These are phyloP conservation scores for Cucurbita pepo DNA, from an alignment of 306 rosid genomes.

Conservation along the genomic window DNA sequence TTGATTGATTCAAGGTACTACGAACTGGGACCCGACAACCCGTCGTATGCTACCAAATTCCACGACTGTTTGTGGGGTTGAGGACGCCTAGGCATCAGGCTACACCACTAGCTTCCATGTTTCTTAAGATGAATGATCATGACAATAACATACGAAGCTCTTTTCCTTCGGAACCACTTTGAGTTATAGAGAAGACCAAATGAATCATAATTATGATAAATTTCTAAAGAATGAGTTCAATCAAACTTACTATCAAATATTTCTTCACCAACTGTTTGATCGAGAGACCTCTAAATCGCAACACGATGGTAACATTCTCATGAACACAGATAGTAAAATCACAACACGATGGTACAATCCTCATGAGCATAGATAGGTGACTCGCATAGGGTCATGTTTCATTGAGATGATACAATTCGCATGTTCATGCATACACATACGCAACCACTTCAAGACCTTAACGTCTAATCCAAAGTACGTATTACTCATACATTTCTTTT, in stretches of 20 bases:
- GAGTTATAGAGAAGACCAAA: background rate
- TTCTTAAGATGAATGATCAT: constrained; percentile 55
- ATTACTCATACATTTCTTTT: too few relatives aligned
- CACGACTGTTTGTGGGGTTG: constrained; percentile 93
- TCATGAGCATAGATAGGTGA: too few relatives aligned
- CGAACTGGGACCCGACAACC: constrained; percentile 65
- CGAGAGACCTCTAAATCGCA: too few relatives aligned
- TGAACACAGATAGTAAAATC: too few relatives aligned
- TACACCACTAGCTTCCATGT: constrained; percentile 67
- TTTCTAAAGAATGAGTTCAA: background rate
- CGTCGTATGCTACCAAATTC: constrained; percentile 78
- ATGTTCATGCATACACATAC: too few relatives aligned
- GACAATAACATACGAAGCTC: background rate
- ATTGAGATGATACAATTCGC: too few relatives aligned
- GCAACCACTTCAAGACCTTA: too few relatives aligned
- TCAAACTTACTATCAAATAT: background rate
- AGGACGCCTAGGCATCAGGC: constrained; percentile 59
- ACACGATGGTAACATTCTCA: too few relatives aligned
- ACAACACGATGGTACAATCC: too few relatives aligned
- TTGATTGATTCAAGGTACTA: constrained; percentile 41
- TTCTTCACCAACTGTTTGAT: too few relatives aligned
- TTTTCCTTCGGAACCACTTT: background rate
- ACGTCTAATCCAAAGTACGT: too few relatives aligned
- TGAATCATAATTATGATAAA: background rate
- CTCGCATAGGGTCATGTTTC: too few relatives aligned